Evolutionary conservation across 179 eudicot species (phyloP), one percentile per base, ranked within the genome.

Genomic region (Patellifolia procumbens): DNA sequence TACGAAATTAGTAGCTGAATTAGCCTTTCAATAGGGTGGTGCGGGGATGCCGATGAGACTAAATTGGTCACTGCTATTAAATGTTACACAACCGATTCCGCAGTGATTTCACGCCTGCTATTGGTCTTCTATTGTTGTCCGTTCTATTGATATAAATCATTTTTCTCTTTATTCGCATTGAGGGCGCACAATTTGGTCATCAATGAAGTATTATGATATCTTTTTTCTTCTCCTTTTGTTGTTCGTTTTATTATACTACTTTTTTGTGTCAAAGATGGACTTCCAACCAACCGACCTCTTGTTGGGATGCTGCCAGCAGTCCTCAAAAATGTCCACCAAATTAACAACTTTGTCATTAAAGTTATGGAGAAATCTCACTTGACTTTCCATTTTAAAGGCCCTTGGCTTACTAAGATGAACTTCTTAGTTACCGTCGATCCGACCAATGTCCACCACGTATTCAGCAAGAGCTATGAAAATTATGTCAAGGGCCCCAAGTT

Each of bases 361-460:
- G 0, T 84, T 3, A 0, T 61, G 43, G 63, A 78, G 3, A 22
- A 45, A 31, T 39, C 53, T 4, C 16, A 68, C 29, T 11, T 66
- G 24, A 86, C 77, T 2, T 87, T 86, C 72, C 31, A 76, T 1
- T 15, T 84, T 7, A 68, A 80, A 31, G 89, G 89, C 32, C 88
- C 87, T 8, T 86, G 83, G 88, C 76, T 82, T 32, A 31, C 75
- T 42, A 68, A 74, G 59, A 78, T 80, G 81, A 80, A 83, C 65
- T 52, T 81, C 17, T 13, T 87, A 3, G 9, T 65, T 35, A 86
- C 88, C 0, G 68, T 49, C 1, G 88, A 89, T 56, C 91, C 93
- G 2, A 56, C 74, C 15, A 83, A 89, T 16, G 75, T 89, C 3
- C 85, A 86, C 82, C 77, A 82, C 43, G 26, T 81, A 19, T 49